Evolutionary conservation across 2,329 filamentous ascomycete species (phyloP), one percentile per base, ranked within the genome.

Genomic region (Xylaria sp.): DNA sequence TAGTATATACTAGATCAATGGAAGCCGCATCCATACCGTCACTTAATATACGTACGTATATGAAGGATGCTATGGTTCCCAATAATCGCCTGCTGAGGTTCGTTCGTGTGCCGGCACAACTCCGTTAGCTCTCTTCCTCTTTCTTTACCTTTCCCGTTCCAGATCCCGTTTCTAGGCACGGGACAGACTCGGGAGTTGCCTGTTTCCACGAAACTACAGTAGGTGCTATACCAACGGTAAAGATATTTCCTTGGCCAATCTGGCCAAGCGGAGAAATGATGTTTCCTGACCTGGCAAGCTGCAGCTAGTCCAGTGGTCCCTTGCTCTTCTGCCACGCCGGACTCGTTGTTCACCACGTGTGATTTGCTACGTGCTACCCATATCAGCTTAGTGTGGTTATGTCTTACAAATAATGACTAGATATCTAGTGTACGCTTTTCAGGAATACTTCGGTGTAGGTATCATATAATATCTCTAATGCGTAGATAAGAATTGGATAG

Each of bases 231-330:
- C 10, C 27, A 9, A 50, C 29, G 29, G 36, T 22, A 20, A 44
- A 58, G 17, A 38, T 27, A 36, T 25, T 51, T 61, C 51, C 49
- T 51, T 61, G 45, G 42, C 36, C 7, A 60, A 29, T 29, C 20
- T 47, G 20, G 17, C 36, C 17, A 29, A 60, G 45, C 45, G 39
- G 27, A 58, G 38, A 50, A 38, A 53, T 22, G 29, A 6, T 33
- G 38, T 54, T 60, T 39, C 54, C 45, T 29, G 20, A 22, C 36
- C 29, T 47, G 38, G 53, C 54, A 38, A 44, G 36, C n/a, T 63
- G 61, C 45, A 45, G 50, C 29, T 49, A 51, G 20, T 22, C 20
- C 20, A 57, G 57, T 27, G 20, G 29, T 55, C 39, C 39, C 60
- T 59, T n/a, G 31, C 31, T 54, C 31, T 38, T 27, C 25, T 50